Evolutionary conservation across 2,329 filamentous ascomycete species (phyloP).

Genomic region (Monosporascus ibericus): DNA sequence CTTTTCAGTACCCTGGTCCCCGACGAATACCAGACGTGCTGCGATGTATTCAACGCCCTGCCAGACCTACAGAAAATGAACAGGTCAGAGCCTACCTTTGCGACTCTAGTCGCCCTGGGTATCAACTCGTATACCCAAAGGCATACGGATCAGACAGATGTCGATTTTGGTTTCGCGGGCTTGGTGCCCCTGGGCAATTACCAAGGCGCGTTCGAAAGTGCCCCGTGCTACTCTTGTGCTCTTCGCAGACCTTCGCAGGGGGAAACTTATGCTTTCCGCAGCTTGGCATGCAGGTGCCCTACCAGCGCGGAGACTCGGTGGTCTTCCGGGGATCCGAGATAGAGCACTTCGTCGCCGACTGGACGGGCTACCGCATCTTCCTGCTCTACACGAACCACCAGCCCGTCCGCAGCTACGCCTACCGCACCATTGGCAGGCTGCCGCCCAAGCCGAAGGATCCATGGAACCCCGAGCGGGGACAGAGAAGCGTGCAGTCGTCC

Average conservation of each 20-base stretch:
- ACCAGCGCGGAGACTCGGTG: conserved; percentile 5
- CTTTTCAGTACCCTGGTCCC: conserved; percentile 2
- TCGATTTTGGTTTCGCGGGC: conserved; percentile 7
- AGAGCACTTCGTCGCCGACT: conserved; percentile 10
- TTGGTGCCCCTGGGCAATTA: conserved; percentile 7
- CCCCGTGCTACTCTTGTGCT: neutral
- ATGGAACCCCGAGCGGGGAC: conserved; percentile 1
- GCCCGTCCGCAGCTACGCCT: conserved; percentile 8
- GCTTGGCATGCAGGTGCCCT: conserved; percentile 3
- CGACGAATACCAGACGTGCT: conserved; percentile 2
- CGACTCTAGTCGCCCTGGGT: conserved; percentile 1
- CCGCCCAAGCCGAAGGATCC: conserved; percentile 5
- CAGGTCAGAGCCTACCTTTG: conserved; percentile 4
- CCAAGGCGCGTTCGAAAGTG: conserved; percentile 1
- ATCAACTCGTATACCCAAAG: conserved; percentile 6
- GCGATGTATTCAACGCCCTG: conserved; percentile 1
- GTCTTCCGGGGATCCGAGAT: conserved; percentile 8
- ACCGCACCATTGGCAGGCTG: conserved; percentile 5
- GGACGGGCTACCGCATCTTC: conserved; percentile 9
- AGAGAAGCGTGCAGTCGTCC: neutral
- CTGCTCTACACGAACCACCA: conserved; percentile 9
- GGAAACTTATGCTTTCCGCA: conserved; percentile 9
- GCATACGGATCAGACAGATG: conserved; percentile 5
- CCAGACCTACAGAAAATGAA: conserved; percentile 1
- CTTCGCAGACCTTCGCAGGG: neutral